Evolutionary conservation across 1,284 basidiomycete genomes (phyloP).

Genomic region (Cutaneotrichosporon arboriforme): DNA sequence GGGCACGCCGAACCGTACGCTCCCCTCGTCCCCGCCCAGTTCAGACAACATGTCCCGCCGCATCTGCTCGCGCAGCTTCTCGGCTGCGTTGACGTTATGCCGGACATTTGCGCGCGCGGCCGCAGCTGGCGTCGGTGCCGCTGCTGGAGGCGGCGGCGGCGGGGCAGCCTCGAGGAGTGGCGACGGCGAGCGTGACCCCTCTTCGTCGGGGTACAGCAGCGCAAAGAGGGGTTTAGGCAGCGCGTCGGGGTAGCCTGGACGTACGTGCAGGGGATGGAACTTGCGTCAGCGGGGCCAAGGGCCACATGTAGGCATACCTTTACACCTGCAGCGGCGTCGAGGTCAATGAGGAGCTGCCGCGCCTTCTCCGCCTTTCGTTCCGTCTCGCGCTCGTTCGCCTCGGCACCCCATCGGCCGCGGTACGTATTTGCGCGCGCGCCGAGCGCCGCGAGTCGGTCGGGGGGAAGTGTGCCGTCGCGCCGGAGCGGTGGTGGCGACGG

Average conservation of each 20-base stretch:
- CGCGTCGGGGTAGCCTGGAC: constrained; percentile 35
- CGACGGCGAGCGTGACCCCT: constrained; percentile 5
- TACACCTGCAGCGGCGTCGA: constrained; percentile 34
- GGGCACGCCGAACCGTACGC: constrained; percentile 17
- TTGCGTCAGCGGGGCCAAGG: constrained; percentile 15
- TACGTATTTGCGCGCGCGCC: constrained; percentile 36
- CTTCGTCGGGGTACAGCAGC: constrained; percentile 38
- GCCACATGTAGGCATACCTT: constrained; percentile 25
- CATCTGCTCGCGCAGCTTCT: constrained; percentile 41
- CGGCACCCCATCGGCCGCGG: constrained; percentile 30
- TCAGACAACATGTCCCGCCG: constrained; percentile 40
- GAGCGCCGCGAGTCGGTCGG: constrained; percentile 26
- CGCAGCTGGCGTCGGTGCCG: not conserved
- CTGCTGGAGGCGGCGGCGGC: not conserved
- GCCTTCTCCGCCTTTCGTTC: constrained; percentile 36
- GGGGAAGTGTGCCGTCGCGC: constrained; percentile 23
- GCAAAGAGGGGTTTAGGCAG: constrained; percentile 36
- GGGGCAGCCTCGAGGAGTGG: not conserved
- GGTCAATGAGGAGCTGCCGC: constrained; percentile 31
- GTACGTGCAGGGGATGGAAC: constrained; percentile 46
- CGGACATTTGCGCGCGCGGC: not conserved
- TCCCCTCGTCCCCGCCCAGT: constrained; percentile 20
- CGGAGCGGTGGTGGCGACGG: constrained; percentile 38
- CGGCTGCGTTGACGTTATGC: constrained; percentile 33
- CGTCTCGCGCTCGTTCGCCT: constrained; percentile 28